Conservation (phyloP, 768 basidiomycete genomes). For the Fomitopsis pulvina region DNA sequence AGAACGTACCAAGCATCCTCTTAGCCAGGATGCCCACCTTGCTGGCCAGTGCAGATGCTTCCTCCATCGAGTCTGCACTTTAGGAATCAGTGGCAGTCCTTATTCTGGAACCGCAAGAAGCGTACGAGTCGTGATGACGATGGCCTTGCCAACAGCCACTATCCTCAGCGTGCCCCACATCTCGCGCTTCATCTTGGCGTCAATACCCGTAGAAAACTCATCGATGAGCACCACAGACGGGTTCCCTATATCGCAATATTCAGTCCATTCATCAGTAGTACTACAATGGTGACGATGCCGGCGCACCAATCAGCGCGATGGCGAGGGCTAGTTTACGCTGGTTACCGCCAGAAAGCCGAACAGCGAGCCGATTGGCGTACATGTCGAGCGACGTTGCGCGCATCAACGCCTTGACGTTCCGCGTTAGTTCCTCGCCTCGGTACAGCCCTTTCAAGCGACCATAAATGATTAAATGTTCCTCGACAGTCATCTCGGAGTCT, state of each 20-base stretch:
- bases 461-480: constrained; percentile 68
- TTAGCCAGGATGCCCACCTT: constrained; percentile 74
- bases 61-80: constrained; percentile 70
- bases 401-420: constrained; percentile 53
- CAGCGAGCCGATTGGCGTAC: constrained; percentile 68
- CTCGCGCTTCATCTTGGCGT: constrained; percentile 77
- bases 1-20: constrained; percentile 49
- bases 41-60: constrained; percentile 70
- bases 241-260: constrained; percentile 43
- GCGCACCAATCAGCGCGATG: constrained; percentile 63
- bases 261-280: neutral
- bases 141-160: constrained; percentile 60
- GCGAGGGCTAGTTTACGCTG: constrained; percentile 72
- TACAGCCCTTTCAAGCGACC: constrained; percentile 66
- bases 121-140: constrained; percentile 67
- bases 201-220: constrained; percentile 79
- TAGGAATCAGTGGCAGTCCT: neutral
- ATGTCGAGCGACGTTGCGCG: constrained; percentile 46
- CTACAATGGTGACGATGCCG: neutral
- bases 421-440: constrained; percentile 39
- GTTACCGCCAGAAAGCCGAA: constrained; percentile 73
- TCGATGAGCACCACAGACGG: constrained; percentile 75
- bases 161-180: constrained; percentile 73
- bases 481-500: constrained; percentile 69
- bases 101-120: constrained; percentile 1